A percentile compares a stretch with the other conserved stretches of the same genome.
phyloP scores from a whole-genome alignment of 257 asterid genomes.

The Ilex aquifolium region DNA sequence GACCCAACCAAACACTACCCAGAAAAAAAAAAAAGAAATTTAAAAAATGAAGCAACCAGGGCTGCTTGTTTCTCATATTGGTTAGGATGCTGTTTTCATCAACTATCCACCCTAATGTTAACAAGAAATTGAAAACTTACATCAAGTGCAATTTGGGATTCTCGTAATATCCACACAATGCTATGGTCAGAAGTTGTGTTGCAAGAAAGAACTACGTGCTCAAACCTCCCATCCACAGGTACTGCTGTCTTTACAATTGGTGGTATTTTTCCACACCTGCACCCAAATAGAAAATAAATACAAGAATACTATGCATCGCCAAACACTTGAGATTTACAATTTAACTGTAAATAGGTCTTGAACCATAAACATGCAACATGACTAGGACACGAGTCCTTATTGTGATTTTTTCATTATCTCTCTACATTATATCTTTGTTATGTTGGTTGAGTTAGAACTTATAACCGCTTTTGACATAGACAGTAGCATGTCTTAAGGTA shows the following conservation, averaged over 20 bases:
- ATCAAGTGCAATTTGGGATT: constrained; percentile 64
- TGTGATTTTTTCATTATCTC: background rate
- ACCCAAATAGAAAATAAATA: constrained; percentile 9
- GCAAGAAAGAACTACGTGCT: constrained; percentile 91
- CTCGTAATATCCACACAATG: constrained; percentile 63
- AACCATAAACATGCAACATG: background rate
- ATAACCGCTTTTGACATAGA: too few relatives aligned
- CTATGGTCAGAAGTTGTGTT: constrained; percentile 80
- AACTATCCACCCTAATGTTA: background rate
- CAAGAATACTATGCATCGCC: background rate
- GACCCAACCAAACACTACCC: too few relatives aligned
- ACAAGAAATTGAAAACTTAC: constrained; percentile 44
- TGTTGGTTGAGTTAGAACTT: too few relatives aligned
- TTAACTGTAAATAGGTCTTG: background rate
- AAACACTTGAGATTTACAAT: background rate
- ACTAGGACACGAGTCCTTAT: background rate
- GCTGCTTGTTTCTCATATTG: too few relatives aligned
- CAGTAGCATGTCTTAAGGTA: too few relatives aligned
- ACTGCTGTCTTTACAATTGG: constrained; percentile 88
- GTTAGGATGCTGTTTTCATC: background rate
- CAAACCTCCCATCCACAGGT: constrained; percentile 97
- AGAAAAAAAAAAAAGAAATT: too few relatives aligned
- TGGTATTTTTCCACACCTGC: constrained; percentile 61
- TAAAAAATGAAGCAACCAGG: too few relatives aligned
- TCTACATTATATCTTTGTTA: too few relatives aligned